Conservation (phyloP, 139 green algal species). For the Pleodorina starrii region DNA sequence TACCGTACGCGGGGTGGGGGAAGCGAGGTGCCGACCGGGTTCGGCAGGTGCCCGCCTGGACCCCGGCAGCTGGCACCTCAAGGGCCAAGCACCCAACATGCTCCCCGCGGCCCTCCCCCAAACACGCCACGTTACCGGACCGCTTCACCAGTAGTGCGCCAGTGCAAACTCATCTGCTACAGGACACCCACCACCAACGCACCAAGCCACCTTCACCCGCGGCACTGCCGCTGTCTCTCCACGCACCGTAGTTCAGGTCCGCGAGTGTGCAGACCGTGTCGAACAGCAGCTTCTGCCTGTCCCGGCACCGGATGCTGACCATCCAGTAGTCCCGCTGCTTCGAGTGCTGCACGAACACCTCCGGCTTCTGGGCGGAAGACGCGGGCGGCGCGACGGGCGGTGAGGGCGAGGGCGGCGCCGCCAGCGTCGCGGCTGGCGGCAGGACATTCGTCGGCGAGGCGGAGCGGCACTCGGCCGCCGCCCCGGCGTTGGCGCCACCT, state of each 20-base stretch:
- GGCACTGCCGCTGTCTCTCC: too few species aligned
- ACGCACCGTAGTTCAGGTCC: constrained; percentile 82
- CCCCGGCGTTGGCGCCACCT: neutral
- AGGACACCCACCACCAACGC: too few species aligned
- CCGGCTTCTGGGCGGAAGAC: constrained; percentile 16
- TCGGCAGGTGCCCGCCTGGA: too few species aligned
- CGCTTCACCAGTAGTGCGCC: too few species aligned
- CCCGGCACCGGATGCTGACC: constrained; percentile 81
- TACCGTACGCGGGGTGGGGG: too few species aligned
- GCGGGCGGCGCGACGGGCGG: neutral
- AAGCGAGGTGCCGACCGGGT: too few species aligned
- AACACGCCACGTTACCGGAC: too few species aligned
- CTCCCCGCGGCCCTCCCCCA: too few species aligned
- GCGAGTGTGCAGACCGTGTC: constrained; percentile 89
- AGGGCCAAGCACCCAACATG: too few species aligned
- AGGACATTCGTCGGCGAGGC: neutral
- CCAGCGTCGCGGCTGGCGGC: neutral
- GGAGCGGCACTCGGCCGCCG: neutral
- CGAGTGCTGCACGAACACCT: constrained; percentile 34
- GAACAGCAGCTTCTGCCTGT: constrained; percentile 88
- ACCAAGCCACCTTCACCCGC: too few species aligned
- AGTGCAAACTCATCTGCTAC: too few species aligned
- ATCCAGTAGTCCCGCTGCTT: constrained; percentile 75
- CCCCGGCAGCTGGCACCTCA: too few species aligned
- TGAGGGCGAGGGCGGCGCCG: constrained; percentile 14